These are phyloP conservation scores for Naematelia encephala DNA, from an alignment of 768 basidiomycete species.

Conservation along the genomic window DNA sequence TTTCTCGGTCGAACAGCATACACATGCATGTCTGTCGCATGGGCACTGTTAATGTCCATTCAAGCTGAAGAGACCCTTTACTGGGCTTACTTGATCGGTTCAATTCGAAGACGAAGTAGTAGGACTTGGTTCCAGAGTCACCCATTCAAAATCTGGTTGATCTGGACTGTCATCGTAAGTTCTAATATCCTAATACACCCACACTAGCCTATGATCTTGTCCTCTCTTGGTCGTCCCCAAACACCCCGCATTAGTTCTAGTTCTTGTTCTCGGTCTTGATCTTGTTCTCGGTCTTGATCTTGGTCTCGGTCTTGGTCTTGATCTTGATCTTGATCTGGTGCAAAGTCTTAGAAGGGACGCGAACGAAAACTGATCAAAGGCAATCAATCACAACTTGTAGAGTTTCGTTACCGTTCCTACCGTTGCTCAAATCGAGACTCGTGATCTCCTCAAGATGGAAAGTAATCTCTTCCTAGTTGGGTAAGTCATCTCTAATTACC, in stretches of 20 bases:
- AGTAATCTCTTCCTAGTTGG: constrained; percentile 35
- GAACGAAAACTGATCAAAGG: too few species aligned
- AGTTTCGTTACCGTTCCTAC: constrained; percentile 14
- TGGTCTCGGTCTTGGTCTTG: too few species aligned
- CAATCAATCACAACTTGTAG: constrained; percentile 8
- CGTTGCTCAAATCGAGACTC: constrained; percentile 24
- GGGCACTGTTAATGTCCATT: constrained; percentile 25
- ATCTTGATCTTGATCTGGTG: too few species aligned
- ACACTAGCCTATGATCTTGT: too few species aligned
- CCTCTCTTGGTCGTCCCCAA: too few species aligned
- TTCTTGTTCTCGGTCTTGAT: too few species aligned
- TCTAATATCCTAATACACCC: constrained; percentile 52
- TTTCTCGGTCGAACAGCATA: constrained; percentile 21
- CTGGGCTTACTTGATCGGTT: constrained; percentile 33
- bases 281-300: too few species aligned
- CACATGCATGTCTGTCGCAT: constrained; percentile 23
- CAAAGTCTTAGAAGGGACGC: too few species aligned
- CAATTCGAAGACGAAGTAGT: constrained; percentile 22
- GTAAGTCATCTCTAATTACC: too few species aligned
- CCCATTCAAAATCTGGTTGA: constrained; percentile 55
- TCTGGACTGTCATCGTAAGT: constrained; percentile 80
- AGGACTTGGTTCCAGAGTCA: constrained; percentile 33
- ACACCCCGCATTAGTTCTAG: too few species aligned
- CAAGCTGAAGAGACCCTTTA: constrained; percentile 40
- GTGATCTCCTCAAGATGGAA: constrained; percentile 35